These are phyloP conservation scores for Hyparrhenia diplandra DNA, from an alignment of 176 grass and related monocot genomes.

Conservation along the genomic window DNA sequence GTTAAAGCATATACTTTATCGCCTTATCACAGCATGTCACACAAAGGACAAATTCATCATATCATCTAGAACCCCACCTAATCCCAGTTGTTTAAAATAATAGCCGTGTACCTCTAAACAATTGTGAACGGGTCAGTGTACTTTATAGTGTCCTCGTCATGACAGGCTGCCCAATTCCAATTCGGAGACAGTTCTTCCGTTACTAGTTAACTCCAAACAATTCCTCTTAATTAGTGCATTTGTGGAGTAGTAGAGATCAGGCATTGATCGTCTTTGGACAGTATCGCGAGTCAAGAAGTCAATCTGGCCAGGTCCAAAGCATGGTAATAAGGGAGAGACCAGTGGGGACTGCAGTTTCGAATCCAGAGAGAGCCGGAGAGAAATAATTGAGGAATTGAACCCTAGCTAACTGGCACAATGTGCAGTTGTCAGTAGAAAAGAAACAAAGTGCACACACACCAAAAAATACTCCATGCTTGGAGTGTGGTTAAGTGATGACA, in stretches of 20 bases:
- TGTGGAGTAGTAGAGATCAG: conserved; percentile 19
- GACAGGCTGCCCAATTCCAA: conserved; percentile 48
- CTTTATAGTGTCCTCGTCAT: conserved; percentile 25
- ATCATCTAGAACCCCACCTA: conserved; percentile 24
- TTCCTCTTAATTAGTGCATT: conserved; percentile 27
- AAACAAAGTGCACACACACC: conserved; percentile 40
- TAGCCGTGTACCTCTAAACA: conserved; percentile 2
- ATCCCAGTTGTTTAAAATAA: conserved; percentile 29
- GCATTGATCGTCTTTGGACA: conserved; percentile 28
- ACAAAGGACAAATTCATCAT: conserved; percentile 29
- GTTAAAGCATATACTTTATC: conserved; percentile 10
- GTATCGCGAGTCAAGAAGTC: conserved; percentile 42
- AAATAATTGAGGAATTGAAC: neutral
- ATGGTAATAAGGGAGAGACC: conserved; percentile 30
- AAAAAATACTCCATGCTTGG: conserved; percentile 42
- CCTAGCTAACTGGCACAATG: conserved; percentile 23
- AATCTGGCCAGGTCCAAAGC: conserved; percentile 29
- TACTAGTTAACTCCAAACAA: conserved; percentile 33
- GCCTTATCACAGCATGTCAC: conserved; percentile 38
- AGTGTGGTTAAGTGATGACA: conserved; percentile 30
- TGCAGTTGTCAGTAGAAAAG: conserved; percentile 61
- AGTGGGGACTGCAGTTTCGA: conserved; percentile 10
- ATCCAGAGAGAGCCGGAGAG: neutral
- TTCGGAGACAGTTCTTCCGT: conserved; percentile 40
- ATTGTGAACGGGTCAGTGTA: neutral